These are phyloP conservation scores for Eremothecium coryli DNA, from an alignment of 1,139 yeast genomes.

Conservation along the genomic window DNA sequence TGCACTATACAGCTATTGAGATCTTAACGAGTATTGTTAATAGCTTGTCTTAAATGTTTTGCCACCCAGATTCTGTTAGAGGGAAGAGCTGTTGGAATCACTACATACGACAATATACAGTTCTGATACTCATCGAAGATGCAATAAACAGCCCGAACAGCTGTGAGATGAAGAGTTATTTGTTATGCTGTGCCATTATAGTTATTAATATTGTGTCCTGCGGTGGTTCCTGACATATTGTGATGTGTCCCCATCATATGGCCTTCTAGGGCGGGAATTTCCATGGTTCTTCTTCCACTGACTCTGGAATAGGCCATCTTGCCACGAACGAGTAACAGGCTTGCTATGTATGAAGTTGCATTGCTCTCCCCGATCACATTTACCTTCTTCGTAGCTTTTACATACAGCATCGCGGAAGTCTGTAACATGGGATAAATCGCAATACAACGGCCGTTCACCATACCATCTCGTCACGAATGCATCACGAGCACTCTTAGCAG, in stretches of 20 bases:
- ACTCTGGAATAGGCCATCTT: constrained; percentile 14
- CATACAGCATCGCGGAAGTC: constrained; percentile 70
- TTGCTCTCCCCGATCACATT: constrained; percentile 67
- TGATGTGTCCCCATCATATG: too few relatives aligned
- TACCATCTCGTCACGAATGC: constrained; percentile 75
- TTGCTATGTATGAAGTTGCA: constrained; percentile 85
- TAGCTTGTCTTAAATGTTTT: background rate
- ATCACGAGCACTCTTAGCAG: constrained; percentile 54
- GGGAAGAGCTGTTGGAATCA: too few relatives aligned
- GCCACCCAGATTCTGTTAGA: background rate
- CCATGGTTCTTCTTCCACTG: constrained; percentile 16
- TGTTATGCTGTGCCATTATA: too few relatives aligned
- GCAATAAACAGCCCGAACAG: too few relatives aligned
- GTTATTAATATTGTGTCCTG: too few relatives aligned
- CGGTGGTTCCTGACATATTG: too few relatives aligned
- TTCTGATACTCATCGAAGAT: too few relatives aligned
- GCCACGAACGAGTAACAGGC: constrained; percentile 41
- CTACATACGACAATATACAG: too few relatives aligned
- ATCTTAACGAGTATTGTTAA: background rate
- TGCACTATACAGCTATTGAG: background rate
- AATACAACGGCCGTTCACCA: constrained; percentile 66
- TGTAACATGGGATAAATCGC: constrained; percentile 71
- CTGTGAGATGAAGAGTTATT: too few relatives aligned
- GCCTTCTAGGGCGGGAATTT: too few relatives aligned
- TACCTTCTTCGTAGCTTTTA: constrained; percentile 51